phyloP scores from a whole-genome alignment of 345 rosid genomes.

The Arabis hirsuta region DNA sequence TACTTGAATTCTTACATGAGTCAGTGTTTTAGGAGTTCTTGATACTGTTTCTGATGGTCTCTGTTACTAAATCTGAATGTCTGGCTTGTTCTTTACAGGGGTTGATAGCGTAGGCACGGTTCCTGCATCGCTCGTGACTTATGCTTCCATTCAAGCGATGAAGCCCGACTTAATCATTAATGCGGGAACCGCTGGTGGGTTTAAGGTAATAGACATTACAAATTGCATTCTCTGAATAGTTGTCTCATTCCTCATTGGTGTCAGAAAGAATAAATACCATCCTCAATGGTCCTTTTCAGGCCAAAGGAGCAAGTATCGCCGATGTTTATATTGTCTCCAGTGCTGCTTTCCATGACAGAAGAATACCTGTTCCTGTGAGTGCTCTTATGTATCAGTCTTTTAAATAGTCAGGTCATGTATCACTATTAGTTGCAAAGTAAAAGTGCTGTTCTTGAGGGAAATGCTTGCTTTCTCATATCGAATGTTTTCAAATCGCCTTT shows the following conservation, averaged over 20 bases:
- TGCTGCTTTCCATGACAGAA: constrained; percentile 95
- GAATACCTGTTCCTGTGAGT: constrained; percentile 90
- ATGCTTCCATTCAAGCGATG: constrained; percentile 75
- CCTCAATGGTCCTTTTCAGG: constrained; percentile 49
- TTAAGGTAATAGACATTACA: constrained; percentile 55
- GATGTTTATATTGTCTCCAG: constrained; percentile 74
- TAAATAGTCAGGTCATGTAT: no score
- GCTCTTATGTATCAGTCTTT: constrained; percentile 8
- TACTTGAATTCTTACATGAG: not conserved
- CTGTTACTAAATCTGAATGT: not conserved
- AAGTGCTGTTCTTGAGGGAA: not conserved
- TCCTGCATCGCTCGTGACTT: constrained; percentile 84
- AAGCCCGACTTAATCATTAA: constrained; percentile 79
- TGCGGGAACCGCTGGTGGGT: constrained; percentile 97
- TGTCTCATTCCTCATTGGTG: not conserved
- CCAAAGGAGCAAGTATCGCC: constrained; percentile 73
- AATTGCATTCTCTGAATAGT: not conserved
- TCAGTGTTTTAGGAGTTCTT: not conserved
- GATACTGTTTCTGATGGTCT: not conserved
- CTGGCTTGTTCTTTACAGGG: constrained; percentile 52
- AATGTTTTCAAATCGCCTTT: constrained; percentile 15
- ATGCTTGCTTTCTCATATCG: constrained; percentile 1
- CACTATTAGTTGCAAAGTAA: not conserved
- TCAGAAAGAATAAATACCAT: not conserved
- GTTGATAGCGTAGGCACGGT: constrained; percentile 85